Base-by-base conservation (phyloP, 176 grass and related monocot species). In the Ampelocalamus luodianensis region DNA sequence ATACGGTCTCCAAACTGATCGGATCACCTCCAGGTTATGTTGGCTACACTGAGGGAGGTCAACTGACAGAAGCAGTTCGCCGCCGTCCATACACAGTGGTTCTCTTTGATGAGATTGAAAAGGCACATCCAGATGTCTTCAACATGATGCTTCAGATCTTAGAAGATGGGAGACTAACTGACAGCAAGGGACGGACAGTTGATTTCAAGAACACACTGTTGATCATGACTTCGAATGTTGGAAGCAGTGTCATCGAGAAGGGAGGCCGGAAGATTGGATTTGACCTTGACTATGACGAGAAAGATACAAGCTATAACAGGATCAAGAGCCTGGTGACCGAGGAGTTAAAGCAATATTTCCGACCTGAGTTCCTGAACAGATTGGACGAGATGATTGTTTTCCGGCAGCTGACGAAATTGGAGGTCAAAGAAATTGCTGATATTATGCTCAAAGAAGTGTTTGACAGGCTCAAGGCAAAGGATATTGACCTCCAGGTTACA, bases 71-170 rank as follows among this genome's bases (percentile, higher is more conserved):
- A 86, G 96, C 96, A n/a, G 96, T 98, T 71, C 85, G 96, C 18
- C 91, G 96, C 46, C 90, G 96, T 20, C 95, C 95, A 0, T 98
- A 95, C 85, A 98, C 93, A 0, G 95, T 98, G 50, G 93, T 98
- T 34, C 91, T 98, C 39, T 98, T 98, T 42, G 95, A 98, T 92
- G 95, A 98, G 83, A 98, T 98, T 14, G 95, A 97, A 39, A 97
- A 97, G 76, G 95, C 95, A 59, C 95, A 97, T 85, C 95, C 95
- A 45, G 95, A 98, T 91, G 95, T 98, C 59, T 95, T 98, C 91
- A 98, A 98, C 64, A 98, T 98, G 95, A 98, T 98, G 95, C 95
- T 98, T 89, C 96, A 98, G 78, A 98, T 98, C 63, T 86, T 98
- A 64, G 96, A 98, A 87, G 96, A 98, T 68, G 96, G 96, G 10